Base-by-base conservation (phyloP, 1,139 yeast genomes). In the Scheffersomyces titani region DNA sequence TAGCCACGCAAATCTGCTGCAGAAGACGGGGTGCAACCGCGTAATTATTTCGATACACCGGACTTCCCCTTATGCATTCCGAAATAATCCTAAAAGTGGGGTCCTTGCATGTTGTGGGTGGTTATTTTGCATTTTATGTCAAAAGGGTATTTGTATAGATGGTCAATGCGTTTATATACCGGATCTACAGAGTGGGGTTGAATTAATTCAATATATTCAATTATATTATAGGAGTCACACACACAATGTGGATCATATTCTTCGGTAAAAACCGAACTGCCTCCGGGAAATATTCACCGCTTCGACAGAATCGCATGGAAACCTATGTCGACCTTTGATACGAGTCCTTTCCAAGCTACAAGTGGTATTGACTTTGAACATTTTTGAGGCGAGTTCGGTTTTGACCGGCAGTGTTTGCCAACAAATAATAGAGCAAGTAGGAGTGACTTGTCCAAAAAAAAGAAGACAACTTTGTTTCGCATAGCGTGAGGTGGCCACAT, bases 401-500 rank as follows among this genome's bases (percentile, higher is more conserved):
- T 46, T 46, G 40, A 30, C 18, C 49, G 49, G 20, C 20, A 46
- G 49, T 7, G 19, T 13, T 46, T 19, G 48, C 48, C 49, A 46
- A 46, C 5, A 46, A 19, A 46, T 46, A 19, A 46, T 46, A 5
- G 22, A 22, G n/a, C 49, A 19, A 19, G 24, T 19, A 46, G 24
- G 24, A 46, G n/a, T 7, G 3, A 19, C 22, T 46, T 46, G 18
- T 20, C 3, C 22, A 16, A 46, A 7, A 24, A 46, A 46, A n/a
- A 46, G 7, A 11, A 16, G 16, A 6, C 4, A 18, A 19, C 11
- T 46, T 46, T 45, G 47, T 45, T 46, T 46, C 5, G n/a, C 11
- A 21, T 16, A 19, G 19, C 5, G 48, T 19, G 19, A 46, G 6
- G 48, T 46, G 19, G 49, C 16, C 3, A 46, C 49, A 71, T 74